Percentiles rank a stretch among this genome's conserved stretches.
These are phyloP conservation scores for Starmera amethionina DNA, from an alignment of 805 yeast genomes.

Conservation along the genomic window DNA sequence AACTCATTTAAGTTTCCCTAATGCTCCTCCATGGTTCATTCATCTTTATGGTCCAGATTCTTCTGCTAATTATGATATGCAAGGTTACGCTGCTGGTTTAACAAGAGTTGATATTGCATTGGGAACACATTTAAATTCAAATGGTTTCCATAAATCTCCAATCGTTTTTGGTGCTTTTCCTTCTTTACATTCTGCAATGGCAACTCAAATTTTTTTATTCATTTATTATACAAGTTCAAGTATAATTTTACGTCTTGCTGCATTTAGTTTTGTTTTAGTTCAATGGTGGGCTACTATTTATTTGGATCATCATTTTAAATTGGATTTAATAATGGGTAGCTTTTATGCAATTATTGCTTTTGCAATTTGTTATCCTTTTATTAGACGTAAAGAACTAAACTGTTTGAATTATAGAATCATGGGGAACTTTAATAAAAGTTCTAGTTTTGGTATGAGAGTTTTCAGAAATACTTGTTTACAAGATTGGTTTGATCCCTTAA, in stretches of 20 bases:
- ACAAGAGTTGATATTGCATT: conserved; percentile 53
- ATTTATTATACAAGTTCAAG: conserved; percentile 32
- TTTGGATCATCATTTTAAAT: conserved; percentile 62
- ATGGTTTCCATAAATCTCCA: conserved; percentile 58
- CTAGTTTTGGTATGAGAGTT: conserved; percentile 58
- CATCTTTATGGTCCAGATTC: conserved; percentile 48
- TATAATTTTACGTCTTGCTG: conserved; percentile 18
- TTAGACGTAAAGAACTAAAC: conserved; percentile 23
- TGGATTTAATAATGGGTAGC: conserved; percentile 50
- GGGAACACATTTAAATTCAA: conserved; percentile 49
- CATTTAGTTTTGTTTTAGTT: conserved; percentile 34
- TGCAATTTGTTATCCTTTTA: conserved; percentile 27
- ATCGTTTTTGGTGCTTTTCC: conserved; percentile 63
- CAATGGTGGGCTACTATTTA: conserved; percentile 77
- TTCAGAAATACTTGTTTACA: conserved; percentile 35
- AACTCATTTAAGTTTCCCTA: conserved; percentile 56
- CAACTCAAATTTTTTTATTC: conserved; percentile 33
- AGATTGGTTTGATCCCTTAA: conserved; percentile 43
- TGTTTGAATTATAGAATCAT: conserved; percentile 23
- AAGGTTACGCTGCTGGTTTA: conserved; percentile 65
- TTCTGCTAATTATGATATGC: conserved; percentile 48
- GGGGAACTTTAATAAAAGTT: conserved; percentile 31
- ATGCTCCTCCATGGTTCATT: conserved; percentile 70
- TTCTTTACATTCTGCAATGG: conserved; percentile 58
- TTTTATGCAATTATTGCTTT: conserved; percentile 38